Conservation (phyloP, 2,329 filamentous ascomycete species). For the Chaetoscypha palmicola region DNA sequence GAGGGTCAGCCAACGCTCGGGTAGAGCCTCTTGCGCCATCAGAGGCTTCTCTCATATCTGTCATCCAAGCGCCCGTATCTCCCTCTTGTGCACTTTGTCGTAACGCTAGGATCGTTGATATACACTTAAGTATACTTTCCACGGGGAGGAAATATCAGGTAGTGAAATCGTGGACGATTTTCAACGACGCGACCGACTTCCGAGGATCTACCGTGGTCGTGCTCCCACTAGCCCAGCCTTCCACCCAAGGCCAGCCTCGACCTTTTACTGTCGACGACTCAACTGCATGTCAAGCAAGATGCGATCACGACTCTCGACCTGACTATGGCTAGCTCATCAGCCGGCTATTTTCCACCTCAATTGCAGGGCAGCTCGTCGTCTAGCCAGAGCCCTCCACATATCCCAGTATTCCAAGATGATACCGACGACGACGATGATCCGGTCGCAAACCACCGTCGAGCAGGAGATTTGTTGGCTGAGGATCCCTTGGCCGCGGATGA, state of each 20-base stretch:
- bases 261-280: too few species aligned
- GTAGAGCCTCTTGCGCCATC: too few species aligned
- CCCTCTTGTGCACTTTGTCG: too few species aligned
- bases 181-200: too few species aligned
- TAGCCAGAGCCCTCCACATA: slow-evolving; percentile 19
- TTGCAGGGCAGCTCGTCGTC: slow-evolving; percentile 22
- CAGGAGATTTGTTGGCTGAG: slow-evolving; percentile 40
- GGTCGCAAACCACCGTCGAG: slow-evolving; percentile 24
- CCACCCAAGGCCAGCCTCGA: background rate
- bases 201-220: background rate
- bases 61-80: too few species aligned
- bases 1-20: too few species aligned
- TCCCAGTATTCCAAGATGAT: slow-evolving; percentile 31
- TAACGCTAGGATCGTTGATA: too few species aligned
- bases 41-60: too few species aligned
- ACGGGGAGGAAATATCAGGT: too few species aligned
- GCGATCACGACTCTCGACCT: slow-evolving; percentile 13
- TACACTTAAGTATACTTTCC: too few species aligned
- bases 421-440: slow-evolving; percentile 37
- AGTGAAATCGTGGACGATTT: too few species aligned
- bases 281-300: slow-evolving; percentile 8
- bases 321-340: slow-evolving; percentile 30
- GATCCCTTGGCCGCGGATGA: slow-evolving; percentile 49
- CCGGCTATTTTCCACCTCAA: slow-evolving; percentile 18
- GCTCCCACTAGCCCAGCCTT: too few species aligned